Percentiles rank a stretch among this genome's conserved stretches.
Conservation (phyloP, 352 stramenopile genomes). For the Phytopythium vexans region DNA sequence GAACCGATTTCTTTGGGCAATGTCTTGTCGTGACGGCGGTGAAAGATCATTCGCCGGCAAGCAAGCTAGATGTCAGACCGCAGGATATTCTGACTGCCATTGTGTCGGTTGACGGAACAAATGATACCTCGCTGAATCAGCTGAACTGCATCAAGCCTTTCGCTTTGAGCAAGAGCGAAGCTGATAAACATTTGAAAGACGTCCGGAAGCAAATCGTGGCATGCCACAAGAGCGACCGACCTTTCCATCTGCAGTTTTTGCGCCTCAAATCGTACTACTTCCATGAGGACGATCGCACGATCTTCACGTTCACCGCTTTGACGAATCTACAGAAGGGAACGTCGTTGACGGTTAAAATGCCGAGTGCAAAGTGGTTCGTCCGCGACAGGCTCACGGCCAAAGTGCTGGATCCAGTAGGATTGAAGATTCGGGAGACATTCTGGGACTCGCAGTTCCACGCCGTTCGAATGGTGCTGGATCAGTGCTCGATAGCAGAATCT, state of each 20-base stretch:
- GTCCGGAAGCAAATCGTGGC: constrained; percentile 20
- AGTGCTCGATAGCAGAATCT: constrained; percentile 23
- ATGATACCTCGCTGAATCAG: constrained; percentile 24
- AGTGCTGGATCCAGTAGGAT: constrained; percentile 18
- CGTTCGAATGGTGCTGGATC: constrained; percentile 33
- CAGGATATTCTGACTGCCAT: constrained; percentile 49
- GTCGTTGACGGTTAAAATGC: constrained; percentile 42
- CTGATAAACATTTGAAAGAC: constrained; percentile 25
- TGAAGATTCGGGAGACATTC: constrained; percentile 32
- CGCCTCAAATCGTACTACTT: constrained; percentile 54
- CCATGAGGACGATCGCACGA: constrained; percentile 36
- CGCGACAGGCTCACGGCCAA: constrained; percentile 17
- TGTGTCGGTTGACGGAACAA: constrained; percentile 21
- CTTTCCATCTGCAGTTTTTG: constrained; percentile 56
- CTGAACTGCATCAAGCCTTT: constrained; percentile 54
- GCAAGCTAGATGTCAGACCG: constrained; percentile 4
- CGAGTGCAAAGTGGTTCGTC: constrained; percentile 37
- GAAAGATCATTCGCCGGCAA: constrained; percentile 23
- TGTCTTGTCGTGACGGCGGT: constrained; percentile 40
- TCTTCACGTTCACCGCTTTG: constrained; percentile 32
- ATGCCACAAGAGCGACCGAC: constrained; percentile 27
- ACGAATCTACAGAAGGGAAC: constrained; percentile 21
- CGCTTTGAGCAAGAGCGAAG: constrained; percentile 20
- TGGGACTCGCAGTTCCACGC: constrained; percentile 46
- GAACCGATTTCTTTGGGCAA: constrained; percentile 56